Percentiles rank a stretch among this genome's conserved stretches.
Conservation (phyloP, 805 yeast genomes). For the Jamesozyma lodderae region DNA sequence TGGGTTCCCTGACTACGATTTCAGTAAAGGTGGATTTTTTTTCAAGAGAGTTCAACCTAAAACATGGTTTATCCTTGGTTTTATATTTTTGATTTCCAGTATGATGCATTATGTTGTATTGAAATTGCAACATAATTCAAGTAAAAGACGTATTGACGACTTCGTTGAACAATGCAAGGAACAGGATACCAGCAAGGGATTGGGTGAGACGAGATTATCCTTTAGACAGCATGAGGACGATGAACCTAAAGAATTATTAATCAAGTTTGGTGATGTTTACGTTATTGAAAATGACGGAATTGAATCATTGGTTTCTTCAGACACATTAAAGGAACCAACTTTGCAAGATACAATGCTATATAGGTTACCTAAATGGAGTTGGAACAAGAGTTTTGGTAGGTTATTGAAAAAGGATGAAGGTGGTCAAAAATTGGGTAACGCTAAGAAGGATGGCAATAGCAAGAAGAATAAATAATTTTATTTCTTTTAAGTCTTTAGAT, state of each 20-base stretch:
- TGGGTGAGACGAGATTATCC: constrained; percentile 39
- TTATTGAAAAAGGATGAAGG: neutral
- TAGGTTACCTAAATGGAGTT: constrained; percentile 34
- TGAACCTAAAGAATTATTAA: constrained; percentile 44
- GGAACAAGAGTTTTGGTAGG: constrained; percentile 40
- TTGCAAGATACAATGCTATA: constrained; percentile 41
- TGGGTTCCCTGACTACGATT: constrained; percentile 83
- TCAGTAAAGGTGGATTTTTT: constrained; percentile 47
- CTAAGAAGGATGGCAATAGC: neutral
- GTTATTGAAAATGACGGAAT: constrained; percentile 38
- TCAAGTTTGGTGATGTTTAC: constrained; percentile 52
- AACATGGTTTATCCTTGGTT: constrained; percentile 41
- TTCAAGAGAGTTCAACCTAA: constrained; percentile 61
- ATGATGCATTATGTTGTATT: constrained; percentile 51
- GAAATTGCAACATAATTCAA: constrained; percentile 45
- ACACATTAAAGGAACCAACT: constrained; percentile 41
- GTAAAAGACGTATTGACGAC: constrained; percentile 44
- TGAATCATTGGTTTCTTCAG: constrained; percentile 36
- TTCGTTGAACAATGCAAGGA: constrained; percentile 44
- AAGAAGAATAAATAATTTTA: neutral
- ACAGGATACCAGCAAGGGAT: constrained; percentile 49
- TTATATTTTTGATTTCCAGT: constrained; percentile 44
- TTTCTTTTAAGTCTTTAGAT: neutral
- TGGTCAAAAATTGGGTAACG: constrained; percentile 1
- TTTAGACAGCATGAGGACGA: constrained; percentile 36